Conservation (phyloP, 306 rosid species). For the Canavalia ensiformis region DNA sequence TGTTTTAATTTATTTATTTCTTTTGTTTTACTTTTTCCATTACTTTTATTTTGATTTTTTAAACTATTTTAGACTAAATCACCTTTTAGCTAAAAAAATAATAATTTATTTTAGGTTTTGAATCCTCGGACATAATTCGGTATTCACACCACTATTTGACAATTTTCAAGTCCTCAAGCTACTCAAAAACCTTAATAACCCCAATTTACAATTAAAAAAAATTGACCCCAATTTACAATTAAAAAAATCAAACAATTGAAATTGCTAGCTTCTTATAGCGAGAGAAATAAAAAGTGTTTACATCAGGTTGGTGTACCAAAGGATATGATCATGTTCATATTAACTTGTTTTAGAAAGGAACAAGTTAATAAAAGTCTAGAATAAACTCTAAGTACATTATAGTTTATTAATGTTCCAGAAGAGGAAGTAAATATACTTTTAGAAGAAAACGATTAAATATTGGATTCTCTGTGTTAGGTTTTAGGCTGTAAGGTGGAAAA, state of each 20-base stretch:
- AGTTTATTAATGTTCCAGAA: conserved; percentile 48
- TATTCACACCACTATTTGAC: conserved; percentile 47
- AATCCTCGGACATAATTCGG: no score
- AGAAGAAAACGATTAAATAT: conserved; percentile 45
- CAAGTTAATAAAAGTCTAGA: conserved; percentile 51
- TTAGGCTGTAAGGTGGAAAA: conserved; percentile 36
- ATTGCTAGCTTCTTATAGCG: conserved; percentile 53
- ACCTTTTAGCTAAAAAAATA: no score
- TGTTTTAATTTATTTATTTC: no score
- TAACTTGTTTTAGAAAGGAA: conserved; percentile 44
- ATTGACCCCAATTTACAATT: neutral
- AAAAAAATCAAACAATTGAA: conserved; percentile 54
- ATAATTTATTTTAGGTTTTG: no score
- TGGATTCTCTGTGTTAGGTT: conserved; percentile 60
- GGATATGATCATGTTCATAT: conserved; percentile 55
- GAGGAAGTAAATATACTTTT: conserved; percentile 32
- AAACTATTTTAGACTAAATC: no score
- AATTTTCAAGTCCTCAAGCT: conserved; percentile 56
- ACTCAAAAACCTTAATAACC: conserved; percentile 47
- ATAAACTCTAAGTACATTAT: conserved; percentile 59
- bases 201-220: neutral
- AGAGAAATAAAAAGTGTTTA: conserved; percentile 59
- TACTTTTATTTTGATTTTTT: no score
- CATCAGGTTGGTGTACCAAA: conserved; percentile 57
- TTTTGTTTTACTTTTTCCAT: no score